Conservation (phyloP, 192 early-diverging fungal genomes). For the Coemansia sp. region DNA sequence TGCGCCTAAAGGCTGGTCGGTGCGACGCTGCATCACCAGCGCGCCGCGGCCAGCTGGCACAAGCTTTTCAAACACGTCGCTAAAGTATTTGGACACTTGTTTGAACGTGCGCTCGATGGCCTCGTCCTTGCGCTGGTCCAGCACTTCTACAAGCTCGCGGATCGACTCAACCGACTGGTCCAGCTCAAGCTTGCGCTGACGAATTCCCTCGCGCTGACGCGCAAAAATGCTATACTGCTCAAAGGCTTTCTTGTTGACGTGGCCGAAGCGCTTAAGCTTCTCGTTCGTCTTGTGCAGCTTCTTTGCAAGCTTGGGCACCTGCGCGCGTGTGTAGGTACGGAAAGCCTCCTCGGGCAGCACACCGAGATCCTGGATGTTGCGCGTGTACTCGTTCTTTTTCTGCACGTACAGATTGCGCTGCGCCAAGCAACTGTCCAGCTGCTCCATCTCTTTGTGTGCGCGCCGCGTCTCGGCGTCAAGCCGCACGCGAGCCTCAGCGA, state of each 20-base stretch:
- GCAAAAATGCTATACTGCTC: slow-evolving; percentile 97
- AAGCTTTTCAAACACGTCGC: slow-evolving; percentile 84
- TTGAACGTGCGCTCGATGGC: slow-evolving; percentile 96
- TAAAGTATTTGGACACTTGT: slow-evolving; percentile 85
- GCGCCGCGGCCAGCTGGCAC: slow-evolving; percentile 83
- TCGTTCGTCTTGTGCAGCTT: slow-evolving; percentile 80
- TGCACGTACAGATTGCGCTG: slow-evolving; percentile 68
- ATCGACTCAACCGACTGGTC: slow-evolving; percentile 81
- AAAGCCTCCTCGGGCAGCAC: slow-evolving; percentile 92
- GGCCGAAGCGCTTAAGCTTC: slow-evolving; percentile 80
- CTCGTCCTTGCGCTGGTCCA: slow-evolving; percentile 97
- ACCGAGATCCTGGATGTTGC: slow-evolving; percentile 91
- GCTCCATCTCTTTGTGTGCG: slow-evolving; percentile 37
- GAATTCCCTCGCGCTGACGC: slow-evolving; percentile 80
- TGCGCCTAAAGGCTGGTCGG: slow-evolving; percentile 42
- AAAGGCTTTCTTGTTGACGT: slow-evolving; percentile 98
- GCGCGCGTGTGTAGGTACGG: slow-evolving; percentile 58
- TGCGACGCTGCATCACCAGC: slow-evolving; percentile 78
- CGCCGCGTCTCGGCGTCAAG: slow-evolving; percentile 35
- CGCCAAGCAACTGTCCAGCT: slow-evolving; percentile 71
- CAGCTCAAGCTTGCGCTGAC: slow-evolving; percentile 81
- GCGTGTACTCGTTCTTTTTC: slow-evolving; percentile 82
- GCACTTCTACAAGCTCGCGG: slow-evolving; percentile 76
- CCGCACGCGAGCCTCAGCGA: slow-evolving; percentile 28
- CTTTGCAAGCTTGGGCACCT: slow-evolving; percentile 54